Conservation (phyloP, 352 stramenopile species). For the Aphanomyces euteiches region DNA sequence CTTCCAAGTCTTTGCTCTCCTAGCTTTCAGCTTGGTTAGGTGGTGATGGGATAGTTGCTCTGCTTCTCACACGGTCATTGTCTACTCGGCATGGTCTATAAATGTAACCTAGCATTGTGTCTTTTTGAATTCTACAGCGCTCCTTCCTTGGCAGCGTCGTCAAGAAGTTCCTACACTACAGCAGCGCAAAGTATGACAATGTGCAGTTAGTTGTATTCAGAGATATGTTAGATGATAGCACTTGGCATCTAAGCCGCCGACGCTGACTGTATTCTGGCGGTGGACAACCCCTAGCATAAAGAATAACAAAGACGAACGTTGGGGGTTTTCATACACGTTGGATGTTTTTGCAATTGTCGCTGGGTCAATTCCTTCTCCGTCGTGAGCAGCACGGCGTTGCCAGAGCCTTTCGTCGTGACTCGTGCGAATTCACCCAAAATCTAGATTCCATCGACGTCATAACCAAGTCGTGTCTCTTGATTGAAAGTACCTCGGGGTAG, state of each 20-base stretch:
- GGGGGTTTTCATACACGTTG: background rate
- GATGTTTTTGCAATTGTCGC: conserved; percentile 9
- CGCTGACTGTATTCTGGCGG: conserved; percentile 22
- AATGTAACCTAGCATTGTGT: too few species aligned
- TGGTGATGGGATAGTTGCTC: too few species aligned
- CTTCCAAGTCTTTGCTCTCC: too few species aligned
- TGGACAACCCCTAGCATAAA: conserved; percentile 17
- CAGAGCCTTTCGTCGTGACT: conserved; percentile 11
- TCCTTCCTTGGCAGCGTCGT: background rate
- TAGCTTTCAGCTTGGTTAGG: too few species aligned
- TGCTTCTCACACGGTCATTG: too few species aligned
- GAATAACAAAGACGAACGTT: background rate
- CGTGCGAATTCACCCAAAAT: conserved; percentile 28
- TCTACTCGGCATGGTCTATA: too few species aligned
- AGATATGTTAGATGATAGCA: conserved; percentile 30
- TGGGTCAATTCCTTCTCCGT: conserved; percentile 15
- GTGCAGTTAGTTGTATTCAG: background rate
- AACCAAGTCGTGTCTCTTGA: background rate
- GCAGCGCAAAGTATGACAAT: too few species aligned
- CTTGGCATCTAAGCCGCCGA: conserved; percentile 29
- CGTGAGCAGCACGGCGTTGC: conserved; percentile 22
- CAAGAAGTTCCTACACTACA: background rate
- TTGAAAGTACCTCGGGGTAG: conserved; percentile 22
- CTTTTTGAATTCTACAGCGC: too few species aligned
- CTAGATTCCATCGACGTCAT: conserved; percentile 5